Conservation (phyloP, 106 monocot species). For the Ottelia alismoides region DNA sequence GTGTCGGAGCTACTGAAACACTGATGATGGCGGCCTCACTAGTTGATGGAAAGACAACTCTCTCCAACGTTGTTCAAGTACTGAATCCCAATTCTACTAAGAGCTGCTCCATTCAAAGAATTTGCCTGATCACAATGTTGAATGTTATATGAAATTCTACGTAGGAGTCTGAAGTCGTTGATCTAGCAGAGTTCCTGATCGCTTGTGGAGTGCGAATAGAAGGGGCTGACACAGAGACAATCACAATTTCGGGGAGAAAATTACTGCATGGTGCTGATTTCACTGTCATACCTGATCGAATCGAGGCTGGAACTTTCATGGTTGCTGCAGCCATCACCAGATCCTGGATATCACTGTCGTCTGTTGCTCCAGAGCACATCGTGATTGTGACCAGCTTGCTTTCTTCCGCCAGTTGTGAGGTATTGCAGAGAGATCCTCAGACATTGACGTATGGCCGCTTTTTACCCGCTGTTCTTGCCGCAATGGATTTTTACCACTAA, state of each 20-base stretch:
- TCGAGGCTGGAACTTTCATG: constrained; percentile 55
- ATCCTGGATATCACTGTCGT: constrained; percentile 34
- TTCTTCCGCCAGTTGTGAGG: constrained; percentile 29
- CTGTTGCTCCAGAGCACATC: constrained; percentile 29
- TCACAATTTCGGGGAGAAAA: constrained; percentile 29
- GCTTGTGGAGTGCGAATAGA: constrained; percentile 35
- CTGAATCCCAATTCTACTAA: neutral
- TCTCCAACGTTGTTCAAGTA: constrained; percentile 40
- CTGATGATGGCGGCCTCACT: constrained; percentile 48
- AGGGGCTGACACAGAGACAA: constrained; percentile 27
- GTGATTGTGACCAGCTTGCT: constrained; percentile 20
- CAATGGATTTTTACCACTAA: neutral
- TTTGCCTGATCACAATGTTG: too few relatives aligned
- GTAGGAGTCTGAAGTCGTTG: constrained; percentile 48
- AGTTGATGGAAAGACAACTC: constrained; percentile 30
- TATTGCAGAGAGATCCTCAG: constrained; percentile 13
- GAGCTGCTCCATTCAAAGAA: neutral
- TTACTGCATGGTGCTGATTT: constrained; percentile 24
- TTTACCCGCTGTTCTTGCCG: neutral
- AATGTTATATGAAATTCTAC: too few relatives aligned
- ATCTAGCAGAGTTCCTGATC: constrained; percentile 35
- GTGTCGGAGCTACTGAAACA: constrained; percentile 47
- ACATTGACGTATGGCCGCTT: constrained; percentile 20
- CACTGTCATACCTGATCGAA: constrained; percentile 32
- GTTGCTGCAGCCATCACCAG: constrained; percentile 42